These are phyloP conservation scores for Eucalyptus camaldulensis DNA, from an alignment of 345 rosid genomes.

Conservation along the genomic window DNA sequence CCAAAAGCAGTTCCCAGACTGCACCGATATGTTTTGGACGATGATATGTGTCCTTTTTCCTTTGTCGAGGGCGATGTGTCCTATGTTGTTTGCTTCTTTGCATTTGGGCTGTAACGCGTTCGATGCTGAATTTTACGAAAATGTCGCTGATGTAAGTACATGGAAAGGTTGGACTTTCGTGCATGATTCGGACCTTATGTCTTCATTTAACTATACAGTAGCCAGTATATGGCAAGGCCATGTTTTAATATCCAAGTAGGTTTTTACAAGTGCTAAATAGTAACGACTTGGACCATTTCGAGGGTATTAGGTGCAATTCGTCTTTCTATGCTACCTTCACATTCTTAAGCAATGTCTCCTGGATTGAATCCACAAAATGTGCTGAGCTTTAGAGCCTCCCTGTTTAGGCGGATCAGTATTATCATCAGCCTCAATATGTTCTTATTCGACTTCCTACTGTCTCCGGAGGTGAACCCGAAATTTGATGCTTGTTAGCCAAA, in stretches of 20 bases:
- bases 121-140: not conserved
- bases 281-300: rapidly evolving
- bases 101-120: not conserved
- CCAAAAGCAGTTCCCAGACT: not conserved
- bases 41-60: not conserved
- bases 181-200: not conserved
- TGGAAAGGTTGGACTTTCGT: not conserved
- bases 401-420: not conserved
- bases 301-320: not conserved
- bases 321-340: not conserved
- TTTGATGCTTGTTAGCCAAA: slow-evolving; percentile 8
- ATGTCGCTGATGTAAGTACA: not conserved
- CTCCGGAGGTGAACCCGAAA: not conserved
- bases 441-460: not conserved
- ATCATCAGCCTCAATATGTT: not conserved
- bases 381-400: not conserved
- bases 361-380: not conserved
- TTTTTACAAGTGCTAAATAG: not conserved
- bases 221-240: not conserved
- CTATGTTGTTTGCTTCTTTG: not conserved
- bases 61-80: not conserved
- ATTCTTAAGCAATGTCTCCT: not conserved
- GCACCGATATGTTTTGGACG: not conserved
- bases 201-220: not conserved
- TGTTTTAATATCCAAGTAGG: not conserved